Conservation (phyloP, 2,329 filamentous ascomycete species). For the Colletotrichum lindemuthianum region DNA sequence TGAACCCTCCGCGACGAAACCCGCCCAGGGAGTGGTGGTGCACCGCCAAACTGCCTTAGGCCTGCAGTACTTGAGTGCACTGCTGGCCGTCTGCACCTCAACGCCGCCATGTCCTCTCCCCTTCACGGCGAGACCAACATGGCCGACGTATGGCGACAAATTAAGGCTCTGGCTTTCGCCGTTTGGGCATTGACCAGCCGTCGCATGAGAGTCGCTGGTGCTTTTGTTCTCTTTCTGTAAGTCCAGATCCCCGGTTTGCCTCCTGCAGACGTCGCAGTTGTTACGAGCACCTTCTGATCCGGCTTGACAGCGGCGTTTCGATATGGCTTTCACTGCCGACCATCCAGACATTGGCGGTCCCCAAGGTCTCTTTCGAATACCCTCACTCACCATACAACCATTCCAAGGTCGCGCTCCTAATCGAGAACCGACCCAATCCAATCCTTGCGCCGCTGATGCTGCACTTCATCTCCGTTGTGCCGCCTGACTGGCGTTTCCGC, state of each 20-base stretch:
- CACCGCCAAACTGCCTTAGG: background rate
- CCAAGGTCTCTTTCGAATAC: slow-evolving; percentile 48
- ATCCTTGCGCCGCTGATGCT: slow-evolving; percentile 63
- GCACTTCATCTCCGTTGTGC: slow-evolving; percentile 65
- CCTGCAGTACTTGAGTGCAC: background rate
- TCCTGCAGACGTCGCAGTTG: too few relatives aligned
- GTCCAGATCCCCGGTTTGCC: slow-evolving; percentile 21
- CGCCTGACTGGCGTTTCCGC: slow-evolving; percentile 64
- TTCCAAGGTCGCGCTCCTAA: slow-evolving; percentile 64
- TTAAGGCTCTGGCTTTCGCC: slow-evolving; percentile 39
- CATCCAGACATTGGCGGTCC: slow-evolving; percentile 40
- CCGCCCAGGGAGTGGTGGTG: background rate
- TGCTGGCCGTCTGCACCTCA: slow-evolving; percentile 5
- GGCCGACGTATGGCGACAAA: slow-evolving; percentile 37
- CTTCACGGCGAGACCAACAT: slow-evolving; percentile 36
- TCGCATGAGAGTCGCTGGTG: slow-evolving; percentile 45
- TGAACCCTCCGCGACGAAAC: background rate
- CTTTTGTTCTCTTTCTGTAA: slow-evolving; percentile 46
- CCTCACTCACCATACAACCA: slow-evolving; percentile 53
- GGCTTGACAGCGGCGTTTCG: slow-evolving; percentile 29
- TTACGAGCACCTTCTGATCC: slow-evolving; percentile 1
- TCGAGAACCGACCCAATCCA: slow-evolving; percentile 61
- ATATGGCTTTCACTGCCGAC: slow-evolving; percentile 39
- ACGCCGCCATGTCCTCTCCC: slow-evolving; percentile 25
- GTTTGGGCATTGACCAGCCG: slow-evolving; percentile 47